Conservation (phyloP, 139 green algal species). For the Chlorella sorokiniana region DNA sequence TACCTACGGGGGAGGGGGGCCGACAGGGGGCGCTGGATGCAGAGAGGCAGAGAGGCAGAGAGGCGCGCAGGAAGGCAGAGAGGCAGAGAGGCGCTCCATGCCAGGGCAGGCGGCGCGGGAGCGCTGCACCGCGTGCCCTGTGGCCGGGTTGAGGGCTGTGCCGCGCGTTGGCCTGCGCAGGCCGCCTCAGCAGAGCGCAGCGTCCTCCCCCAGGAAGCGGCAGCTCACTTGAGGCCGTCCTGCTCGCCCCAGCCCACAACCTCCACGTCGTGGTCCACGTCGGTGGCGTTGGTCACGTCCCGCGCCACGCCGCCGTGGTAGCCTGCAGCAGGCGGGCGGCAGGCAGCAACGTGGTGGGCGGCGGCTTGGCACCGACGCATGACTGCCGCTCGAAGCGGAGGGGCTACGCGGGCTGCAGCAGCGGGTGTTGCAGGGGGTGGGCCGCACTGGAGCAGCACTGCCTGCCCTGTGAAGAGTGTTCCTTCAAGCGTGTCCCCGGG, state of each 20-base stretch:
- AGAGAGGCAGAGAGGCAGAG: no score
- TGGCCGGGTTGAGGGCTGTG: no score
- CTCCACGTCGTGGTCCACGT: constrained; percentile 65
- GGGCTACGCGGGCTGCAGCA: neutral
- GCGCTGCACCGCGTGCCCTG: no score
- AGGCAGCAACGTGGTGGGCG: neutral
- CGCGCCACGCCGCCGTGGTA: constrained; percentile 46
- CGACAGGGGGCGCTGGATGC: neutral
- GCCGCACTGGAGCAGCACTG: no score
- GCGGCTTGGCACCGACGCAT: no score
- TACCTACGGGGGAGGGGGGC: no score
- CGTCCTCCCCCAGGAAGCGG: neutral
- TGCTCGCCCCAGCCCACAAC: constrained; percentile 62
- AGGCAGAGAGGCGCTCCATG: no score
- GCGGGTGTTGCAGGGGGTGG: neutral
- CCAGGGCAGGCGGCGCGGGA: no score
- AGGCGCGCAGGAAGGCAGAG: no score
- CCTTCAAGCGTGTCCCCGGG: no score
- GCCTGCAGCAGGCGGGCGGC: constrained; percentile 28
- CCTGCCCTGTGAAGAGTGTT: no score
- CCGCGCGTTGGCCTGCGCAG: neutral
- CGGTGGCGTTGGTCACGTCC: constrained; percentile 38
- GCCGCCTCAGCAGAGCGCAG: neutral
- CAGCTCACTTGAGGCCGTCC: constrained; percentile 21
- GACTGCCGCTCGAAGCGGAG: no score